Evolutionary conservation across 306 rosid genomes (phyloP).

Genomic region (Canavalia gladiata): DNA sequence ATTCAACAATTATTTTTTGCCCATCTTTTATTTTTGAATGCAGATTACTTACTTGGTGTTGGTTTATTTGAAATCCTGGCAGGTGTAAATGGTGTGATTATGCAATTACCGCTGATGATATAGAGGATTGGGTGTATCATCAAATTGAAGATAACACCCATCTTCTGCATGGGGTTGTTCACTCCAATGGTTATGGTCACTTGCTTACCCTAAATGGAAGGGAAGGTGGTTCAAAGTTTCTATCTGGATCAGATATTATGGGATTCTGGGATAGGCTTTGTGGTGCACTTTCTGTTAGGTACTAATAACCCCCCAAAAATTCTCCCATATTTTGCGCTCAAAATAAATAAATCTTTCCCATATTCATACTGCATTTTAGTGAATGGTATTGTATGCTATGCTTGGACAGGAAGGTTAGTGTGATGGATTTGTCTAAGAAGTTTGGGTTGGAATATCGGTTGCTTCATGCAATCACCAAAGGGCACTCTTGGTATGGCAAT

Average conservation of each 20-base stretch:
- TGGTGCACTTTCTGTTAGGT: slow-evolving; percentile 67
- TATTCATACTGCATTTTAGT: not conserved
- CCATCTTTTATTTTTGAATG: not conserved
- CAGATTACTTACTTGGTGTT: not conserved
- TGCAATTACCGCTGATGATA: slow-evolving; percentile 46
- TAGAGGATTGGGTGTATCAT: slow-evolving; percentile 65
- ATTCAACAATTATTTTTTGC: not conserved
- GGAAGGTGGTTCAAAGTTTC: slow-evolving; percentile 71
- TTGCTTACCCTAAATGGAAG: slow-evolving; percentile 71
- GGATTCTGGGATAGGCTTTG: slow-evolving; percentile 80
- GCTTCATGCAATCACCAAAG: slow-evolving; percentile 66
- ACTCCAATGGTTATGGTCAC: slow-evolving; percentile 79
- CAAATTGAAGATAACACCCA: slow-evolving; percentile 71
- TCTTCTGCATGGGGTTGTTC: slow-evolving; percentile 75
- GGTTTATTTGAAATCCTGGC: not conserved
- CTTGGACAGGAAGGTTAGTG: slow-evolving; percentile 70
- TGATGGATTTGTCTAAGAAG: slow-evolving; percentile 83
- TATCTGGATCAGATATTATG: slow-evolving; percentile 69
- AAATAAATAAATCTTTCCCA: too few species aligned
- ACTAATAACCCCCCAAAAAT: not conserved
- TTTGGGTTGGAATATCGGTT: slow-evolving; percentile 70
- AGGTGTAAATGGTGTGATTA: slow-evolving; percentile 50
- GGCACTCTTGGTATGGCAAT: slow-evolving; percentile 74
- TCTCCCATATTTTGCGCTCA: not conserved
- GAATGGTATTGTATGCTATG: not conserved